phyloP scores from a whole-genome alignment of 805 yeast species.

The Teunomyces atbi region DNA sequence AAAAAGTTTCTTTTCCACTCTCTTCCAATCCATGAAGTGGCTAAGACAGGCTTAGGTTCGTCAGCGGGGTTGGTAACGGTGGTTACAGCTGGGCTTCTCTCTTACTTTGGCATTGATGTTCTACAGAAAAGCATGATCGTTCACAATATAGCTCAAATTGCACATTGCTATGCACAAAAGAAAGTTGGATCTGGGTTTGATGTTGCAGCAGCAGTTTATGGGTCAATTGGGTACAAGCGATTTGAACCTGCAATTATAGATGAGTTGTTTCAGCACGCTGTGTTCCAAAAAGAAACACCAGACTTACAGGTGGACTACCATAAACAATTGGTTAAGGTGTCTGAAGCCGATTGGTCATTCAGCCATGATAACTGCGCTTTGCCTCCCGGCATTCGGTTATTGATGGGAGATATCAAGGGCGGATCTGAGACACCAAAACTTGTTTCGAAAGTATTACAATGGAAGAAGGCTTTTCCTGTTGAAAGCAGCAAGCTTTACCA shows the following conservation, averaged over 20 bases:
- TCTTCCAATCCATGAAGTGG: constrained; percentile 61
- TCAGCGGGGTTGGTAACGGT: constrained; percentile 92
- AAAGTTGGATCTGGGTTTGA: constrained; percentile 97
- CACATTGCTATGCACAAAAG: constrained; percentile 92
- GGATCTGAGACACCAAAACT: constrained; percentile 95
- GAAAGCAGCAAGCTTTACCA: constrained; percentile 53
- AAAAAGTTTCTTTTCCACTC: constrained; percentile 60
- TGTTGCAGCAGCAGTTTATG: constrained; percentile 92
- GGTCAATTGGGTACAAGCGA: constrained; percentile 79
- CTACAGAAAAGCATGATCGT: constrained; percentile 30
- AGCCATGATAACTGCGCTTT: constrained; percentile 52
- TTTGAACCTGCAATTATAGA: constrained; percentile 59
- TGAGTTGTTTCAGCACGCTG: constrained; percentile 29
- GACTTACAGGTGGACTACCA: constrained; percentile 6
- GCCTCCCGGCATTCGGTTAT: constrained; percentile 64
- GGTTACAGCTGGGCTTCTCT: constrained; percentile 64
- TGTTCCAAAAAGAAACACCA: constrained; percentile 18
- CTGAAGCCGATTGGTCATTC: constrained; percentile 61
- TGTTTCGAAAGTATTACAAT: constrained; percentile 69
- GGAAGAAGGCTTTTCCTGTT: constrained; percentile 59
- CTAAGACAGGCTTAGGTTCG: constrained; percentile 95
- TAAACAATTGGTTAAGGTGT: constrained; percentile 29
- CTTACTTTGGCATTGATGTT: constrained; percentile 35
- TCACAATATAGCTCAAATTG: constrained; percentile 83
- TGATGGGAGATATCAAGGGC: constrained; percentile 92